These are phyloP conservation scores for Penicillium expansum DNA, from an alignment of 2,329 filamentous ascomycete species.

Conservation along the genomic window DNA sequence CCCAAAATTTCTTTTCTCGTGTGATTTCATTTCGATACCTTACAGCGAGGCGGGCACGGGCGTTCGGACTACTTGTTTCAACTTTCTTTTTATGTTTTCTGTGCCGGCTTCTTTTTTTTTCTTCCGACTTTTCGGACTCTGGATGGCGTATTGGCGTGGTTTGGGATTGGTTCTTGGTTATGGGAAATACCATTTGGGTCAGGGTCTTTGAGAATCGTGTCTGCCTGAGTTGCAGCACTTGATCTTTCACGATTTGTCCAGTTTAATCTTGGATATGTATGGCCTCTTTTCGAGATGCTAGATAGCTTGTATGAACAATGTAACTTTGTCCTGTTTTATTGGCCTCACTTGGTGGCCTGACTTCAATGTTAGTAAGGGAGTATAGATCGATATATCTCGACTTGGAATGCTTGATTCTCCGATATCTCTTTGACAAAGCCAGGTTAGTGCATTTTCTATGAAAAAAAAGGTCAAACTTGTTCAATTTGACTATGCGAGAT, in stretches of 20 bases:
- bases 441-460: too few species aligned
- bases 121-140: slow-evolving; percentile 3
- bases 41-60: slow-evolving; percentile 15
- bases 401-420: not conserved
- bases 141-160: slow-evolving; percentile 24
- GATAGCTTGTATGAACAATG: slow-evolving; percentile 27
- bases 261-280: slow-evolving; percentile 20
- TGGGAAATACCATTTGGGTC: slow-evolving; percentile 22
- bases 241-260: slow-evolving; percentile 21
- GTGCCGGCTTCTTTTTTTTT: slow-evolving; percentile 7
- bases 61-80: slow-evolving; percentile 19
- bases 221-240: slow-evolving; percentile 13
- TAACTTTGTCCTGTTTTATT: slow-evolving; percentile 3
- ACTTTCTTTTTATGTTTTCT: slow-evolving; percentile 10
- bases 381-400: not conserved
- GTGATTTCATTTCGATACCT: slow-evolving; percentile 19
- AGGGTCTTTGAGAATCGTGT: slow-evolving; percentile 12
- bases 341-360: not conserved
- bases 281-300: not conserved
- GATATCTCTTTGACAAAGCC: not conserved
- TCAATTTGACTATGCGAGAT: not conserved
- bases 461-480: too few species aligned
- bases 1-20: slow-evolving; percentile 24
- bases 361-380: not conserved
- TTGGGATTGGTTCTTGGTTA: slow-evolving; percentile 17